Percentiles rank a stretch among this genome's conserved stretches.
phyloP scores from a whole-genome alignment of 306 rosid genomes.

The Herpetospermum pedunculosum region DNA sequence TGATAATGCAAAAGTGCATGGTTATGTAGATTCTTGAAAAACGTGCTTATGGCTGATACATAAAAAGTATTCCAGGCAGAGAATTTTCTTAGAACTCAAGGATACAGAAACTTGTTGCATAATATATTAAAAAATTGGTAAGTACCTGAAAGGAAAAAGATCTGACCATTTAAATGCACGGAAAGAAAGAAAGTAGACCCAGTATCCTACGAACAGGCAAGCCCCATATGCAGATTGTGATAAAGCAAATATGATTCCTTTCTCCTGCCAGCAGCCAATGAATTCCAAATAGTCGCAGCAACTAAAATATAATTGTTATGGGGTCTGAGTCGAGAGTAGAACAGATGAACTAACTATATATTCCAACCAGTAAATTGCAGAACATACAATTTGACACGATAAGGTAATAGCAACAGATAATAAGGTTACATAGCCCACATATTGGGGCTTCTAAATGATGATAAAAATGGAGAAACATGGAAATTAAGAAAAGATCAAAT shows the following conservation, averaged over 20 bases:
- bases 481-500: background rate
- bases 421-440: background rate
- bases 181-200: conserved; percentile 63
- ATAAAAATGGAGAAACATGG: background rate
- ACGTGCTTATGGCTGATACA: background rate
- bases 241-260: conserved; percentile 58
- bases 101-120: background rate
- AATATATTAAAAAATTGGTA: conserved; percentile 6
- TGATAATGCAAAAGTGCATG: background rate
- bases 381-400: background rate
- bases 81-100: too few species aligned
- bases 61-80: background rate
- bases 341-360: background rate
- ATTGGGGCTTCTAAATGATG: background rate
- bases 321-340: background rate
- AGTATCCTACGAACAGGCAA: conserved; percentile 74
- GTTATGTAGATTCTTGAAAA: background rate
- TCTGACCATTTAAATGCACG: conserved; percentile 30
- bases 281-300: conserved; percentile 19
- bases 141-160: conserved; percentile 81
- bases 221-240: conserved; percentile 89
- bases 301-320: conserved; percentile 9
- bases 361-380: background rate
- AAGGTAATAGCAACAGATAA: background rate
- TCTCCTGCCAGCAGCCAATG: conserved; percentile 57